Conservation (phyloP, 192 early-diverging fungal genomes). For the Coemansia sp. region DNA sequence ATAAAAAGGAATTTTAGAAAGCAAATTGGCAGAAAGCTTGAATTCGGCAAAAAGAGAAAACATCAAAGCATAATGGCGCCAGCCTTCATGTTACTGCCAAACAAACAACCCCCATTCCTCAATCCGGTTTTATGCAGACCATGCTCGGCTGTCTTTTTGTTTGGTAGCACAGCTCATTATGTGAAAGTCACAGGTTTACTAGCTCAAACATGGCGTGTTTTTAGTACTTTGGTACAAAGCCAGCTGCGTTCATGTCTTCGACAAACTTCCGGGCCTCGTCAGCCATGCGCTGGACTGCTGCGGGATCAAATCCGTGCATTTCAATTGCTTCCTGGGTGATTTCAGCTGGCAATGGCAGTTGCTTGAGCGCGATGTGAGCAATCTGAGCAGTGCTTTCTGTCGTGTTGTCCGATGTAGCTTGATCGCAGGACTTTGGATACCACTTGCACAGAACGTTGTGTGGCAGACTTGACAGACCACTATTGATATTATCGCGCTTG, state of each 20-base stretch:
- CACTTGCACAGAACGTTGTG: conserved; percentile 2
- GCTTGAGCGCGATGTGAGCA: neutral
- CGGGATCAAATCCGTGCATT: neutral
- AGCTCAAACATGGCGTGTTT: too few relatives aligned
- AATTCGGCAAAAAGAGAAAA: neutral
- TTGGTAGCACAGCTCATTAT: too few relatives aligned
- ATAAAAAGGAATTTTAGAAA: conserved; percentile 1
- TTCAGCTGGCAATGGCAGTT: neutral
- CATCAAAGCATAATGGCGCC: too few relatives aligned
- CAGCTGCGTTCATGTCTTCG: conserved; percentile 3
- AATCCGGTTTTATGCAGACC: too few relatives aligned
- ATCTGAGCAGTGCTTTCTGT: neutral
- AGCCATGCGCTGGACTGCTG: neutral
- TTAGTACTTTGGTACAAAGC: neutral
- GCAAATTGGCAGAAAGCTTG: neutral
- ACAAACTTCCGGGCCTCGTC: neutral
- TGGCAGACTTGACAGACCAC: neutral
- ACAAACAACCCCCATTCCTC: too few relatives aligned
- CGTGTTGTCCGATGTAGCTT: neutral
- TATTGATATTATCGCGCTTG: neutral
- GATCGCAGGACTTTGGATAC: conserved; percentile 6
- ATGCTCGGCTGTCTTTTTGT: too few relatives aligned
- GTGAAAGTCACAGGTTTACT: too few relatives aligned
- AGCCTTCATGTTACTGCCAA: too few relatives aligned
- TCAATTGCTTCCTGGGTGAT: neutral